Conservation (phyloP, 2,329 filamentous ascomycete genomes). For the Clarireedia sp. region DNA sequence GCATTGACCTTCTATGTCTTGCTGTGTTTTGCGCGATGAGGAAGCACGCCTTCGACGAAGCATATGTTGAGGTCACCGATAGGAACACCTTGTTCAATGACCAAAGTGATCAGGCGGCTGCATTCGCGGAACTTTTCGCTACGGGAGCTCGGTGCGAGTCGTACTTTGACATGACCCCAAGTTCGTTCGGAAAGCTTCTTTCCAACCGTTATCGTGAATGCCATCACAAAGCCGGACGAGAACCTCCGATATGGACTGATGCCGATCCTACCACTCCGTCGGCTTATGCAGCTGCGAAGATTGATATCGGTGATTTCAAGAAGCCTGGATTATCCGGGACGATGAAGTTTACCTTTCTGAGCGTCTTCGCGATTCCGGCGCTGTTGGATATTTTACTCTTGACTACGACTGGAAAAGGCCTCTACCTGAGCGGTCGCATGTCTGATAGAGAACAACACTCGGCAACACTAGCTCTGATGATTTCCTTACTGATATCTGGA, state of each 20-base stretch:
- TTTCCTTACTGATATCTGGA: conserved; percentile 49
- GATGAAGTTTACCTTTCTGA: conserved; percentile 45
- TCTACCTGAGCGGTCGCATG: conserved; percentile 54
- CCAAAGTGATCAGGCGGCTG: conserved; percentile 54
- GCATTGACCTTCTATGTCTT: conserved; percentile 47
- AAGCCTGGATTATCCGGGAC: conserved; percentile 34
- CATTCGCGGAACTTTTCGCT: conserved; percentile 55
- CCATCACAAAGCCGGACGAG: conserved; percentile 27
- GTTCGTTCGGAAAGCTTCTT: conserved; percentile 35
- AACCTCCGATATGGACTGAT: conserved; percentile 16
- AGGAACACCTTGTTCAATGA: conserved; percentile 52
- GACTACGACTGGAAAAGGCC: conserved; percentile 49
- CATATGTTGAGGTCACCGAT: conserved; percentile 56
- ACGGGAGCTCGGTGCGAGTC: conserved; percentile 54
- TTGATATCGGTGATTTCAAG: conserved; percentile 38
- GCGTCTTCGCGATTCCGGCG: conserved; percentile 55
- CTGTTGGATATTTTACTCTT: conserved; percentile 52
- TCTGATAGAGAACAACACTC: conserved; percentile 40
- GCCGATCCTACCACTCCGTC: conserved; percentile 18
- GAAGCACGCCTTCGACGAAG: conserved; percentile 50
- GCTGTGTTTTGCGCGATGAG: conserved; percentile 50
- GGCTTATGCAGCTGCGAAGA: conserved; percentile 43
- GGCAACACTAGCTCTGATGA: conserved; percentile 47
- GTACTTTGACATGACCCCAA: conserved; percentile 50
- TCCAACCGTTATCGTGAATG: conserved; percentile 39